Evolutionary conservation across 306 rosid species (phyloP), one percentile per base, ranked within the genome.

Genomic region (Fragaria vesca): DNA sequence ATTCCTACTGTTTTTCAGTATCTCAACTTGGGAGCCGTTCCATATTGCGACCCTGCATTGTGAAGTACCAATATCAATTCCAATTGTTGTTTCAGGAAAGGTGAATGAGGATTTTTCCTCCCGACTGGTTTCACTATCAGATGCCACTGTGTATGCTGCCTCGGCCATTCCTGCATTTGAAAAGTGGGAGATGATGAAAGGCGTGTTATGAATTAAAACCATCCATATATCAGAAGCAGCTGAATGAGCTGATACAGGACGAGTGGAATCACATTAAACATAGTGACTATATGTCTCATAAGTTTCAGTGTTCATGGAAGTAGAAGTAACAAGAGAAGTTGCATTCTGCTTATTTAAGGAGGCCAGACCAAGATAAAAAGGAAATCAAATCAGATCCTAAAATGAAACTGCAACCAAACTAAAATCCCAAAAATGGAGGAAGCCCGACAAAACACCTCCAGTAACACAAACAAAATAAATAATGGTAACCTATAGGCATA

Each of bases 1-100:
- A 86, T 90, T 87, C 78, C 92, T 82, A 17, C 82, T 83, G 85
- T 92, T 92, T 83, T 80, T 83, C 71, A 90, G 86, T 66, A 92
- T 89, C 88, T 88, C 95, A 63, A 92, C 93, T 71, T 83, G 86
- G 61, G 97, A 89, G 63, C 95, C 97, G 83, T 89, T 94, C 97
- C 97, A 94, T 43, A 87, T 74, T 28, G 97, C 97, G 73, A 94
- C 90, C 73, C 97, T 90, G 78, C 97, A 94, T 43, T 94, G 92
- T 42, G 95, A 89, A 57, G 97, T 94, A 75, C 98, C 97, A 48
- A 94, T 88, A 66, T 94, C 97, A 26, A 94, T 87, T 69, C 97
- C 98, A 62, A 92, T 82, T 28, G 92, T 92, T n/a, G 83, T 86
- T 74, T 89, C 98, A 3, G 95, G 88, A 83, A 85, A 83, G 81